Conservation (phyloP, 2,329 filamentous ascomycete species). For the Teratosphaeria viscida region DNA sequence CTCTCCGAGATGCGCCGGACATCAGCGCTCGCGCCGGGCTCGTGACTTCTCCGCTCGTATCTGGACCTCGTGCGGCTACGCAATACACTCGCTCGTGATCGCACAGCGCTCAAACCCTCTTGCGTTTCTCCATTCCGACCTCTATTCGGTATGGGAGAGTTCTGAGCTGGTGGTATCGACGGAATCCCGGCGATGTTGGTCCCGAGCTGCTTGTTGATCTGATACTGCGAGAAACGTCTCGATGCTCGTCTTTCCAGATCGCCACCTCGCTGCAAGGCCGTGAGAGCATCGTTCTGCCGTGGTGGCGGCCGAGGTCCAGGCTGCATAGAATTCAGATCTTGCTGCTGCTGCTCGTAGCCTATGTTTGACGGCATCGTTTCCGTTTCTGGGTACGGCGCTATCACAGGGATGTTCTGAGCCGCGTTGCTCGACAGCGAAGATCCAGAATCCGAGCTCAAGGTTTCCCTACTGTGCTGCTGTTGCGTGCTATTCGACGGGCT, state of each 20-base stretch:
- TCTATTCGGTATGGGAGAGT: constrained; percentile 72
- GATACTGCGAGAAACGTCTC: constrained; percentile 86
- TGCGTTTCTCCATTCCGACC: constrained; percentile 58
- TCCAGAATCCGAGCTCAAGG: constrained; percentile 40
- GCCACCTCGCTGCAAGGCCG: constrained; percentile 80
- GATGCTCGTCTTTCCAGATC: constrained; percentile 89
- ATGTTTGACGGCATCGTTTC: constrained; percentile 35
- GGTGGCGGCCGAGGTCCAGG: constrained; percentile 56
- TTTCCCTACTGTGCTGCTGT: constrained; percentile 19
- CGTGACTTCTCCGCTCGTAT: constrained; percentile 7
- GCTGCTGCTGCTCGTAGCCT: constrained; percentile 9
- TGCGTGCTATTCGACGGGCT: constrained; percentile 25
- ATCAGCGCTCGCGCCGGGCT: constrained; percentile 9
- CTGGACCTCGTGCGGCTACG: constrained; percentile 19
- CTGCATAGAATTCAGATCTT: constrained; percentile 28
- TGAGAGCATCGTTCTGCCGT: constrained; percentile 79
- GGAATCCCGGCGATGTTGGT: constrained; percentile 71
- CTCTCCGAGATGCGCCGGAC: constrained; percentile 54
- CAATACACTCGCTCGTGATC: constrained; percentile 44
- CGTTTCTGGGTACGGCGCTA: constrained; percentile 62
- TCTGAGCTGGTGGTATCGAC: constrained; percentile 69
- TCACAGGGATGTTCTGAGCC: constrained; percentile 65
- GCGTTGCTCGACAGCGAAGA: constrained; percentile 63
- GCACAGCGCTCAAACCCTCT: constrained; percentile 69
- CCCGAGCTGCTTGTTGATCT: constrained; percentile 89